phyloP scores from a whole-genome alignment of 208 protist species.

The Crithidia fasciculata region DNA sequence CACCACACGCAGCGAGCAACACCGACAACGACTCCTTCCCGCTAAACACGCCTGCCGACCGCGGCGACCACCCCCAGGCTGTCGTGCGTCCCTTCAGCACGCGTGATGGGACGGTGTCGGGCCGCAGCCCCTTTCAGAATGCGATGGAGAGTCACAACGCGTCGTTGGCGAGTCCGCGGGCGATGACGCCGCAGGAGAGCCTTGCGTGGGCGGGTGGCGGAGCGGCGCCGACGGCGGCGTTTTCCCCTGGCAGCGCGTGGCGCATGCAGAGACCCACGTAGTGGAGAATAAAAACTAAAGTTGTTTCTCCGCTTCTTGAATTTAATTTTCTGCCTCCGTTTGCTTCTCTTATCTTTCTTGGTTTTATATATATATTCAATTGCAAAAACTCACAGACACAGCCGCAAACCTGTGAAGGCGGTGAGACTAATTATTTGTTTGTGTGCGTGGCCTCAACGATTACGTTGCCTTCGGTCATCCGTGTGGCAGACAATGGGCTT shows the following conservation, averaged over 20 bases:
- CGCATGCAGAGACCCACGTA: neutral
- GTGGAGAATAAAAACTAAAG: too few species aligned
- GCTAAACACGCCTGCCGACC: neutral
- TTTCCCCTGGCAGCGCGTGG: neutral
- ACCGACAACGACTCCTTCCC: neutral
- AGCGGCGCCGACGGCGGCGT: neutral
- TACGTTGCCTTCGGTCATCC: too few species aligned
- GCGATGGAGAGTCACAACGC: conserved; percentile 8
- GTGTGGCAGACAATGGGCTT: too few species aligned
- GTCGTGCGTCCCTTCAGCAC: conserved; percentile 5
- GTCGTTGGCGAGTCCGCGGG: neutral
- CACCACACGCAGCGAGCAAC: neutral
- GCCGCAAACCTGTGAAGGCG: too few species aligned
- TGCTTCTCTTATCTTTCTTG: neutral
- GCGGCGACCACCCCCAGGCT: neutral
- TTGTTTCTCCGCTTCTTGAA: too few species aligned
- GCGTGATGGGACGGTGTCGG: conserved; percentile 6
- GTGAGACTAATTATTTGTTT: too few species aligned
- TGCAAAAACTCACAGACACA: too few species aligned
- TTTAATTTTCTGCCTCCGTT: too few species aligned
- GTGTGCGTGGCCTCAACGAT: too few species aligned
- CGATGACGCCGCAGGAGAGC: neutral
- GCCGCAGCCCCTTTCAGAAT: neutral
- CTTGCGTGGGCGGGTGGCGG: neutral
- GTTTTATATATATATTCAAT: too few species aligned